Conservation (phyloP, 2,329 filamentous ascomycete genomes). For the Neocucurbitaria cava region DNA sequence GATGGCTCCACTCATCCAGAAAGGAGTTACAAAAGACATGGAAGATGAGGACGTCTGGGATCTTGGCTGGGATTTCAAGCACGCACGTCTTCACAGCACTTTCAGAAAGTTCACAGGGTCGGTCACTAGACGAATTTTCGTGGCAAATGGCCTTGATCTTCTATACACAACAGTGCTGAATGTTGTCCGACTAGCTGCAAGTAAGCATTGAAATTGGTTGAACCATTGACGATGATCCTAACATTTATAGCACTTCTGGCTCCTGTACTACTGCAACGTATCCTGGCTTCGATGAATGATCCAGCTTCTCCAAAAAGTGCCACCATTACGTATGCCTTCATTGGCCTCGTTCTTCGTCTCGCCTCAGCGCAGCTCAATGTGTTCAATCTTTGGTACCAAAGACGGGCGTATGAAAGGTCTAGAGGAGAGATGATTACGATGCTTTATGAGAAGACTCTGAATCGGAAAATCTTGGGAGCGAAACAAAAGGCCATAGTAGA, state of each 20-base stretch:
- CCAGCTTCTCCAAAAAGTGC: slow-evolving; percentile 58
- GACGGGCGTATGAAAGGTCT: slow-evolving; percentile 82
- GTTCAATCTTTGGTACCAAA: slow-evolving; percentile 80
- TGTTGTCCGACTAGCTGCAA: slow-evolving; percentile 66
- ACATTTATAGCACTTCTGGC: slow-evolving; percentile 51
- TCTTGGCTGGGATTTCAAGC: slow-evolving; percentile 81
- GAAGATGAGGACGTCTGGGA: slow-evolving; percentile 83
- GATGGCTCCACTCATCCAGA: slow-evolving; percentile 75
- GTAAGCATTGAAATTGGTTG: slow-evolving; percentile 45
- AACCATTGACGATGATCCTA: neutral
- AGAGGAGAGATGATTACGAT: slow-evolving; percentile 86
- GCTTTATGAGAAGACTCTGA: slow-evolving; percentile 79
- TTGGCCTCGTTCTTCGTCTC: slow-evolving; percentile 68
- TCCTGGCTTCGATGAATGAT: slow-evolving; percentile 71
- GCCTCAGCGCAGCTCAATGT: slow-evolving; percentile 70
- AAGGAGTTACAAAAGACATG: slow-evolving; percentile 70
- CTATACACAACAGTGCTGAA: slow-evolving; percentile 70
- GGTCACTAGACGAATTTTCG: slow-evolving; percentile 71
- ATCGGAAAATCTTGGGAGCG: slow-evolving; percentile 62
- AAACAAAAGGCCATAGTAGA: slow-evolving; percentile 40
- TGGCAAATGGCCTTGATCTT: slow-evolving; percentile 81
- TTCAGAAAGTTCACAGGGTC: slow-evolving; percentile 78
- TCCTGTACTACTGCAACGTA: slow-evolving; percentile 74
- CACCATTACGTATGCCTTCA: slow-evolving; percentile 69
- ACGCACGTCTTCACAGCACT: slow-evolving; percentile 73